Percentiles rank a stretch among this genome's conserved stretches.
phyloP scores from a whole-genome alignment of 2,329 filamentous ascomycete species.

The Cordyceps sp. region DNA sequence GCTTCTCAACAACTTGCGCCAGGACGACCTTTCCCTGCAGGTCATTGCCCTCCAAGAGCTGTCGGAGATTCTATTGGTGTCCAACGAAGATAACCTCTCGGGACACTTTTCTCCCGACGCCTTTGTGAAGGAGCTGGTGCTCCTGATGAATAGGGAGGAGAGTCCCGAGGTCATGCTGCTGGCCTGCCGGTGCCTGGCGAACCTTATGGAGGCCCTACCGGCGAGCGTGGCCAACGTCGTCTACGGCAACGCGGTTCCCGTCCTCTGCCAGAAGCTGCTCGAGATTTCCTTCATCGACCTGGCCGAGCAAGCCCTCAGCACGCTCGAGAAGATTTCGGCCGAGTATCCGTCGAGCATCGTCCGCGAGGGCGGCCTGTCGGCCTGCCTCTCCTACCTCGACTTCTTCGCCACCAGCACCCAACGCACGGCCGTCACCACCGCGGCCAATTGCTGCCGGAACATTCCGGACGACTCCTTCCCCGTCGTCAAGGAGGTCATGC shows the following conservation, averaged over 20 bases:
- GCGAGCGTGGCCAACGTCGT: conserved; percentile 89
- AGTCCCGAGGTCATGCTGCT: conserved; percentile 96
- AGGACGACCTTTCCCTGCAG: conserved; percentile 79
- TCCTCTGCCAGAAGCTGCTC: conserved; percentile 84
- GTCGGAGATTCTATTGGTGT: conserved; percentile 82
- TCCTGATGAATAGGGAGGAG: conserved; percentile 85
- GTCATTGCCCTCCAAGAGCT: conserved; percentile 85
- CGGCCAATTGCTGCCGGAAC: conserved; percentile 95
- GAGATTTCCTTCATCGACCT: conserved; percentile 96
- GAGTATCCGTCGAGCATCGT: conserved; percentile 94
- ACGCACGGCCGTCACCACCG: conserved; percentile 88
- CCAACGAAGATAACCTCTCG: conserved; percentile 89
- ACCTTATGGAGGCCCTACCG: conserved; percentile 92
- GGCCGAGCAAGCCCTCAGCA: conserved; percentile 91
- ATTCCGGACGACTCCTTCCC: conserved; percentile 87
- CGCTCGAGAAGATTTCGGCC: conserved; percentile 89
- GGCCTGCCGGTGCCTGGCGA: conserved; percentile 87
- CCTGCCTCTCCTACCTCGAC: conserved; percentile 90
- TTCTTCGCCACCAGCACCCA: conserved; percentile 97
- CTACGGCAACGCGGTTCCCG: conserved; percentile 88
- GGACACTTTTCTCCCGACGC: conserved; percentile 89
- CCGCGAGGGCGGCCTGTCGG: conserved; percentile 82
- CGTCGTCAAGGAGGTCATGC: conserved; percentile 91
- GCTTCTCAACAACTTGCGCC: conserved; percentile 57
- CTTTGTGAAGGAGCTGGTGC: conserved; percentile 87